Base-by-base conservation (phyloP, 495 filamentous ascomycete species). In the Aspergillus avenaceus region DNA sequence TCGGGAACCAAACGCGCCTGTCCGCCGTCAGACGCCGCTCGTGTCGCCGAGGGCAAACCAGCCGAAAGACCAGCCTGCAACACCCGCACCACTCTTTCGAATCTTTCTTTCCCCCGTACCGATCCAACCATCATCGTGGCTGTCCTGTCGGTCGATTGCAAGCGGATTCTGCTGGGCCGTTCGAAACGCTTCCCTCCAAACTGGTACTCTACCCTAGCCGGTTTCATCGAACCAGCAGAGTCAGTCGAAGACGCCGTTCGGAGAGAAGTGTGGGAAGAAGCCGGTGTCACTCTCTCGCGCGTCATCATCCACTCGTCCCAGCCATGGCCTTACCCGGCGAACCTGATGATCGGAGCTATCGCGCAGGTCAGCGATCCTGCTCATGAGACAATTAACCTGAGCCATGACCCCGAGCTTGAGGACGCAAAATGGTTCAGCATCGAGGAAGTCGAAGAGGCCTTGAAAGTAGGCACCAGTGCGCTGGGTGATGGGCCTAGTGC, bases 81-180 rank as follows among this genome's bases (percentile, higher is more conserved):
- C 9, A 96, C 91, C 2, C 50, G 73, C n/a, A 76, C 71, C 5
- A 74, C 73, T 3, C 56, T 80, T 47, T 87, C 86, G 23, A 96
- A 96, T 71, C 74, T 95, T 41, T 81, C 76, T 48, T 98, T 98
- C 76, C 93, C 93, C 8, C 87, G 95, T 34, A 96, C 92, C 8
- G 91, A 97, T 63, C 91, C 92, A 3, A 96, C 90, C 4, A 86
- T 97, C 50, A 97, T 98, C 66, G 90, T 95, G 76, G 95, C 92
- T 2, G 83, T 96, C 12, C 74, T 97, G 31, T 90, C 84, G 34
- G 68, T 79, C 32, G 86, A 92, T 58, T 83, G 81, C 27, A 79
- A 83, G 56, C 81, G 84, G 23, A 61, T 97, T 13, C 81, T 97
- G 3, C 86, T 98, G 0, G 93, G 93, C 25, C 85, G 93, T 3